Evolutionary conservation across 2,329 filamentous ascomycete genomes (phyloP).

Genomic region (Alternaria tenuissima): DNA sequence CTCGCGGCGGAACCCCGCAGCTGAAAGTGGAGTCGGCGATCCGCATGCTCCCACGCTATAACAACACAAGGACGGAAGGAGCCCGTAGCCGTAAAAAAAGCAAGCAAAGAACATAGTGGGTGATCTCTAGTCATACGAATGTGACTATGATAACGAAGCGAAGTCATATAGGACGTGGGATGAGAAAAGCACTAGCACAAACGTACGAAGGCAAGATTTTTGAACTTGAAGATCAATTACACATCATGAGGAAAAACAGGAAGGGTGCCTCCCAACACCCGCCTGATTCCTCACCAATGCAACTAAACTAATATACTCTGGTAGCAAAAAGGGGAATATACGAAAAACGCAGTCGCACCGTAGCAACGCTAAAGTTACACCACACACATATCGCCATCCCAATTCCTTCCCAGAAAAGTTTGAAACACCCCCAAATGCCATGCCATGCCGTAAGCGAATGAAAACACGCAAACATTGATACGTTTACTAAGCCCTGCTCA

Average conservation of each 20-base stretch:
- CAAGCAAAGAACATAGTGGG: neutral
- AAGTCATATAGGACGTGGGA: neutral
- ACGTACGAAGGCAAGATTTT: neutral
- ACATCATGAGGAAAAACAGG: neutral
- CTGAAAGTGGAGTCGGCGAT: constrained; percentile 11
- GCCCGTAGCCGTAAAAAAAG: neutral
- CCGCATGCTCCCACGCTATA: constrained; percentile 3
- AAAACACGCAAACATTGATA: constrained; percentile 9
- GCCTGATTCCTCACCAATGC: constrained; percentile 1
- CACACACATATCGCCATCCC: constrained; percentile 4
- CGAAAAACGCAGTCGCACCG: constrained; percentile 7
- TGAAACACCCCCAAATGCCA: constrained; percentile 16
- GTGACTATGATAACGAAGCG: neutral
- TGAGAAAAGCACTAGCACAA: neutral
- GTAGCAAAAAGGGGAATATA: constrained; percentile 11
- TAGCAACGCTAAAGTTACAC: constrained; percentile 21
- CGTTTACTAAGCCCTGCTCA: constrained; percentile 51
- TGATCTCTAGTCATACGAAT: neutral
- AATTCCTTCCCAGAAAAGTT: constrained; percentile 4
- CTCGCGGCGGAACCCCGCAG: constrained; percentile 12
- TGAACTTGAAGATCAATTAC: constrained; percentile 9
- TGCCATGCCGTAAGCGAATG: constrained; percentile 13
- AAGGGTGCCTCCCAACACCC: constrained; percentile 28
- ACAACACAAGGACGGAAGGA: neutral
- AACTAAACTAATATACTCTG: constrained; percentile 4